phyloP scores from a whole-genome alignment of 208 protist species.

The Spongospora subterranea region DNA sequence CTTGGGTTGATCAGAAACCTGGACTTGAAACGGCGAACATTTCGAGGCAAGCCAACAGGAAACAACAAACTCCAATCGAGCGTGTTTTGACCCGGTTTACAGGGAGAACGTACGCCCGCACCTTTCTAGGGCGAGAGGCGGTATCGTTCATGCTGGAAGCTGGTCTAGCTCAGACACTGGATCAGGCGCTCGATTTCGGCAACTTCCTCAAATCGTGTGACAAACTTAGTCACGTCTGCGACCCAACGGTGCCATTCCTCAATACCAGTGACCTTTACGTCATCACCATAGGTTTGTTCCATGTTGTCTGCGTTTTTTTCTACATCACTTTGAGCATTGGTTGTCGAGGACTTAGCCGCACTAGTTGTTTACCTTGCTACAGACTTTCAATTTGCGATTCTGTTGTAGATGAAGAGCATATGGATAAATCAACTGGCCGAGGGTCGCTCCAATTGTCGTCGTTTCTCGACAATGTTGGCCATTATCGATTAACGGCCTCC shows the following conservation, averaged over 20 bases:
- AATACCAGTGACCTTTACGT: slow-evolving; percentile 15
- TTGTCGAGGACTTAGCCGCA: no score
- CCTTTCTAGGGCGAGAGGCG: slow-evolving; percentile 23
- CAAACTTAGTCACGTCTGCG: neutral
- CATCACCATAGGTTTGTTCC: neutral
- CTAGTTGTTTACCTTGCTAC: neutral
- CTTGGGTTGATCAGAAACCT: neutral
- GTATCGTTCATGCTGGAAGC: slow-evolving; percentile 40
- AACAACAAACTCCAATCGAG: neutral
- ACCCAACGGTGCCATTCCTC: slow-evolving; percentile 9
- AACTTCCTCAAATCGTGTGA: neutral
- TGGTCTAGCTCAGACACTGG: neutral
- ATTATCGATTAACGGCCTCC: neutral
- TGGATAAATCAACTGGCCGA: neutral
- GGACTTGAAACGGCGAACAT: neutral
- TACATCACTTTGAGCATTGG: no score
- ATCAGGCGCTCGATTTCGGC: slow-evolving; percentile 50
- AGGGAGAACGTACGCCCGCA: neutral
- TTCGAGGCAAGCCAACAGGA: neutral
- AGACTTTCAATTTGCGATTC: neutral
- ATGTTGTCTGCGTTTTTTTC: no score
- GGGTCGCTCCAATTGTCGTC: neutral
- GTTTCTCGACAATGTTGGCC: neutral
- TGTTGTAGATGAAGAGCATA: neutral
- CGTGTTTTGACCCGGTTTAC: neutral